Percentiles rank a stretch among this genome's conserved stretches.
Conservation (phyloP, 1,284 basidiomycete species). For the Cryptococcus maquisensis region DNA sequence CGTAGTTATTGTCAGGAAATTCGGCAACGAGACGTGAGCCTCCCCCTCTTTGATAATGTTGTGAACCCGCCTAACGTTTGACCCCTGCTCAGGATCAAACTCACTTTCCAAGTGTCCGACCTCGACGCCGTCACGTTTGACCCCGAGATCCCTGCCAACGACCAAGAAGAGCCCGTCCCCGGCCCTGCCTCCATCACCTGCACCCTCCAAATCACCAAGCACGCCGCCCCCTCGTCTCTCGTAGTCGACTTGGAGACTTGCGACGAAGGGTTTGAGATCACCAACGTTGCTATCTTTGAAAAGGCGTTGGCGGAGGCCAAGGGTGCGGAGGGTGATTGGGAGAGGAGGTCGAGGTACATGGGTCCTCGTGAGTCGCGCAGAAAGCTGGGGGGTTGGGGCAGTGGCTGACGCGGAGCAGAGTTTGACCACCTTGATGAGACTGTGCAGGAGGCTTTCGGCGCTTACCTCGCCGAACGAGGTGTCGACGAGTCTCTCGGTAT, state of each 20-base stretch:
- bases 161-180: background rate
- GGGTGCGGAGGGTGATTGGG: slow-evolving; percentile 88
- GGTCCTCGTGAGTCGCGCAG: slow-evolving; percentile 63
- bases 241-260: slow-evolving; percentile 76
- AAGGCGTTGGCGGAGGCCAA: slow-evolving; percentile 70
- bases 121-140: slow-evolving; percentile 34
- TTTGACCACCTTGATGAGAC: slow-evolving; percentile 85
- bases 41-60: background rate
- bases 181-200: slow-evolving; percentile 51
- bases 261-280: slow-evolving; percentile 77
- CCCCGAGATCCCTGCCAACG: slow-evolving; percentile 3
- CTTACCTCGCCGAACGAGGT: slow-evolving; percentile 78
- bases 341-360: slow-evolving; percentile 82
- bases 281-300: slow-evolving; percentile 82
- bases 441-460: slow-evolving; percentile 82
- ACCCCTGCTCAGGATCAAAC: slow-evolving; percentile 32
- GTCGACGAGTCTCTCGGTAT: slow-evolving; percentile 70
- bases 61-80: background rate
- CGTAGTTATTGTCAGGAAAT: slow-evolving; percentile 71
- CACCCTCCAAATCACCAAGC: slow-evolving; percentile 72
- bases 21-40: slow-evolving; percentile 83
- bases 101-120: slow-evolving; percentile 49
- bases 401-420: slow-evolving; percentile 32
- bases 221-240: slow-evolving; percentile 58
- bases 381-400: background rate